Conservation (phyloP, 345 rosid species). For the Clausena lansium region DNA sequence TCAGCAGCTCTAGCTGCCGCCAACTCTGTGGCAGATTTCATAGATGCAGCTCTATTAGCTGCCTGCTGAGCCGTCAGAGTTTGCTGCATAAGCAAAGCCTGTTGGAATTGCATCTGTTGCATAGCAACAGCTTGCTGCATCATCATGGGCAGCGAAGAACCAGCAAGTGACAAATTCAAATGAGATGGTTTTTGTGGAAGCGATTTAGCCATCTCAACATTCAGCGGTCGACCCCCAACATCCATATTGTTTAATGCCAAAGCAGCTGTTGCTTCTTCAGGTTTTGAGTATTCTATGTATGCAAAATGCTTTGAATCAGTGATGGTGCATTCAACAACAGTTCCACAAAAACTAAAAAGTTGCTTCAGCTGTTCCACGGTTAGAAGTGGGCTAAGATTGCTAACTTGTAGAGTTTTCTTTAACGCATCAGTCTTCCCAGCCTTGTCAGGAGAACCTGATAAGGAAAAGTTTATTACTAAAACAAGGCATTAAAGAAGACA, state of each 20-base stretch:
- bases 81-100: constrained; percentile 96
- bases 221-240: constrained; percentile 87
- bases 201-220: constrained; percentile 94
- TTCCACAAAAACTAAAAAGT: constrained; percentile 89
- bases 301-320: constrained; percentile 92
- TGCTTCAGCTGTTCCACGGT: constrained; percentile 90
- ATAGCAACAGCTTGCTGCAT: constrained; percentile 99
- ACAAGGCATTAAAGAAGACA: neutral
- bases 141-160: constrained; percentile 91
- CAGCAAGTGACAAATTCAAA: constrained; percentile 44
- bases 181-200: constrained; percentile 76
- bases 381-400: constrained; percentile 93
- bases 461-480: neutral
- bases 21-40: constrained; percentile 98
- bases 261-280: constrained; percentile 92
- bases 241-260: constrained; percentile 90
- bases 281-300: constrained; percentile 78
- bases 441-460: constrained; percentile 58
- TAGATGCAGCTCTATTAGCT: constrained; percentile 86
- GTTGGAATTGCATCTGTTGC: constrained; percentile 99
- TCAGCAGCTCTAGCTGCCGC: constrained; percentile 99
- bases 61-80: constrained; percentile 96
- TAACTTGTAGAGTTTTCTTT: constrained; percentile 89
- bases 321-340: constrained; percentile 76
- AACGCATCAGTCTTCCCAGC: constrained; percentile 55